Evolutionary conservation across 2,329 filamentous ascomycete genomes (phyloP).

Genomic region (Aspergillus tamarii): DNA sequence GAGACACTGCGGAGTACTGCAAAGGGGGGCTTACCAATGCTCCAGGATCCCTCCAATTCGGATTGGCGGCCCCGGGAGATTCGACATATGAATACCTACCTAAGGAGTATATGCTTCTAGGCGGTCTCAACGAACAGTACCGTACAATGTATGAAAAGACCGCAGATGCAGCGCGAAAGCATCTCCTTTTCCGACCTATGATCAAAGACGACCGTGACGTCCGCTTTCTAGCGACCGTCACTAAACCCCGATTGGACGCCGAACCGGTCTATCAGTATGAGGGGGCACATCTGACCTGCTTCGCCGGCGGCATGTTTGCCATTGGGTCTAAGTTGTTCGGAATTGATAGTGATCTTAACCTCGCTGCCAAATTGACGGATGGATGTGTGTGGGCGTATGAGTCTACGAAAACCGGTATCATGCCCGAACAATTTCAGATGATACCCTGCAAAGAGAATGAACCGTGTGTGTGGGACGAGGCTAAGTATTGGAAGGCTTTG

Average conservation of each 20-base stretch:
- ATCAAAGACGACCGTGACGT: slow-evolving; percentile 44
- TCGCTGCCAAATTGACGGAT: slow-evolving; percentile 61
- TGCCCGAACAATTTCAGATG: slow-evolving; percentile 62
- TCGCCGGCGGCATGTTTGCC: slow-evolving; percentile 65
- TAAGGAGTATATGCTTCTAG: slow-evolving; percentile 52
- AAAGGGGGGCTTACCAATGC: slow-evolving; percentile 44
- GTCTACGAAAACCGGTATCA: slow-evolving; percentile 59
- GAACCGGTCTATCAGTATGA: slow-evolving; percentile 50
- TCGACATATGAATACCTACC: slow-evolving; percentile 57
- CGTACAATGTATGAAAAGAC: slow-evolving; percentile 48
- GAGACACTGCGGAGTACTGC: slow-evolving; percentile 33
- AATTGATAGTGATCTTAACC: slow-evolving; percentile 56
- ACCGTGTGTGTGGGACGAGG: slow-evolving; percentile 59
- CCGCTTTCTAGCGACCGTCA: slow-evolving; percentile 43
- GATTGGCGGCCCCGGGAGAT: slow-evolving; percentile 50
- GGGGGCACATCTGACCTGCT: slow-evolving; percentile 62
- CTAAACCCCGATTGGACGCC: slow-evolving; percentile 25
- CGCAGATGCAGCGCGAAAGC: slow-evolving; percentile 42
- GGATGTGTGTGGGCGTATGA: slow-evolving; percentile 67
- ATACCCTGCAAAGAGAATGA: slow-evolving; percentile 51
- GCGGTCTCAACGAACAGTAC: slow-evolving; percentile 48
- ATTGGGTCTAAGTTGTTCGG: slow-evolving; percentile 62
- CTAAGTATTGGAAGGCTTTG: slow-evolving; percentile 50
- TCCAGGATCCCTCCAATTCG: slow-evolving; percentile 41
- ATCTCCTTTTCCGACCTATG: slow-evolving; percentile 52